Percentiles rank a stretch among this genome's conserved stretches.
These are phyloP conservation scores for Salix brachista DNA, from an alignment of 345 rosid genomes.

Conservation along the genomic window DNA sequence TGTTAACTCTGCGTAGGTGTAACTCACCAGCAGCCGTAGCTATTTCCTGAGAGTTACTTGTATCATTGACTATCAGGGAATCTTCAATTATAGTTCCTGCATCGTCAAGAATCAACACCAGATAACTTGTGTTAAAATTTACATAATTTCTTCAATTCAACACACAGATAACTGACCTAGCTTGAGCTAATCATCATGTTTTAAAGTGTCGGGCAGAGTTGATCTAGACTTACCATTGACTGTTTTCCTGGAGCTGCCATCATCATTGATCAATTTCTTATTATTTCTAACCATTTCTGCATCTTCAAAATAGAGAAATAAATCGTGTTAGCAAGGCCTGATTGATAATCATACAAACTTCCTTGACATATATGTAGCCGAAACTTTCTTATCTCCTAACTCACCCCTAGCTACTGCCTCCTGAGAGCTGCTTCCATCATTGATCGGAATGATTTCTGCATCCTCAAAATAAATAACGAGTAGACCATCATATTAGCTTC, in stretches of 20 bases:
- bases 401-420: background rate
- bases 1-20: too few relatives aligned
- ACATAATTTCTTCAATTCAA: background rate
- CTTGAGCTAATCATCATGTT: background rate
- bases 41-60: too few relatives aligned
- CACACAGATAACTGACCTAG: background rate
- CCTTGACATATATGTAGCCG: background rate
- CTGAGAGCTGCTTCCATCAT: slow-evolving; percentile 25
- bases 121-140: background rate
- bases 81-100: too few relatives aligned
- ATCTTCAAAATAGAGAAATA: background rate
- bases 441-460: background rate
- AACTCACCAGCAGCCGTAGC: too few relatives aligned
- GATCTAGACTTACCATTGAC: background rate
- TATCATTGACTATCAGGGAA: too few relatives aligned
- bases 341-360: background rate
- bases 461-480: background rate
- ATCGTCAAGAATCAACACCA: too few relatives aligned
- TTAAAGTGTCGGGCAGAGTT: background rate
- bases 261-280: background rate
- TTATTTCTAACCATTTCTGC: background rate
- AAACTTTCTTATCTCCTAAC: background rate
- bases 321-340: background rate
- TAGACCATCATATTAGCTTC: background rate
- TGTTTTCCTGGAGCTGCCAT: background rate